These are phyloP conservation scores for Cyberlindnera galapagoensis DNA, from an alignment of 805 yeast species.

Conservation along the genomic window DNA sequence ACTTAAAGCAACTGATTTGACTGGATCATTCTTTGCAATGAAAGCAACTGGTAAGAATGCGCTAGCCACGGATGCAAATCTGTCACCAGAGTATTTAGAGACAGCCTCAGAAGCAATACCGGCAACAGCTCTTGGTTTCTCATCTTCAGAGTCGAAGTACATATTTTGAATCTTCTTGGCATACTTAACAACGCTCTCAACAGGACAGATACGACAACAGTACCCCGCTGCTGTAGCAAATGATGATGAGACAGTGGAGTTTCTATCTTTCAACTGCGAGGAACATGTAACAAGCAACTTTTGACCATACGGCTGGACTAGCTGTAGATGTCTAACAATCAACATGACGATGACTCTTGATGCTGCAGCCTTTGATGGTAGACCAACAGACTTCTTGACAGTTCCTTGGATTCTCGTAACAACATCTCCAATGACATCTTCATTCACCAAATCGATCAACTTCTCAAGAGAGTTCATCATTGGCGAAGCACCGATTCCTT, in stretches of 20 bases:
- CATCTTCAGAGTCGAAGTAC: slow-evolving; percentile 55
- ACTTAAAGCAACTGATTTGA: slow-evolving; percentile 34
- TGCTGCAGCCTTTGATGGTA: slow-evolving; percentile 88
- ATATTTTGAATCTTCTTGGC: slow-evolving; percentile 41
- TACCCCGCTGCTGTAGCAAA: slow-evolving; percentile 81
- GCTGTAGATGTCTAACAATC: slow-evolving; percentile 46
- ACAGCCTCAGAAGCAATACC: slow-evolving; percentile 61
- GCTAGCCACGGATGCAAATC: slow-evolving; percentile 52
- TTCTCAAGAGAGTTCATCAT: slow-evolving; percentile 81
- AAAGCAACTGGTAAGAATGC: slow-evolving; percentile 74
- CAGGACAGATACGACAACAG: slow-evolving; percentile 54
- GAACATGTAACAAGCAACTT: slow-evolving; percentile 51
- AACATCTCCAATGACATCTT: slow-evolving; percentile 28
- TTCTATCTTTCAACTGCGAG: slow-evolving; percentile 60
- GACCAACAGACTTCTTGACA: slow-evolving; percentile 68
- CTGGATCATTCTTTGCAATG: slow-evolving; percentile 66
- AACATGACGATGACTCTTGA: slow-evolving; percentile 64
- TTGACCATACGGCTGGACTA: slow-evolving; percentile 49
- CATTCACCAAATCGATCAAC: slow-evolving; percentile 53
- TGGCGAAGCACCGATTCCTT: slow-evolving; percentile 74
- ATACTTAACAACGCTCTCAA: slow-evolving; percentile 47
- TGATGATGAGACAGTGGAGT: slow-evolving; percentile 64
- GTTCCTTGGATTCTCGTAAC: slow-evolving; percentile 46
- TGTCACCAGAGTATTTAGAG: slow-evolving; percentile 61
- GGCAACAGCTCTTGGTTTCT: slow-evolving; percentile 42